Base-by-base conservation (phyloP, 805 yeast genomes). In the Pichia scutulata region DNA sequence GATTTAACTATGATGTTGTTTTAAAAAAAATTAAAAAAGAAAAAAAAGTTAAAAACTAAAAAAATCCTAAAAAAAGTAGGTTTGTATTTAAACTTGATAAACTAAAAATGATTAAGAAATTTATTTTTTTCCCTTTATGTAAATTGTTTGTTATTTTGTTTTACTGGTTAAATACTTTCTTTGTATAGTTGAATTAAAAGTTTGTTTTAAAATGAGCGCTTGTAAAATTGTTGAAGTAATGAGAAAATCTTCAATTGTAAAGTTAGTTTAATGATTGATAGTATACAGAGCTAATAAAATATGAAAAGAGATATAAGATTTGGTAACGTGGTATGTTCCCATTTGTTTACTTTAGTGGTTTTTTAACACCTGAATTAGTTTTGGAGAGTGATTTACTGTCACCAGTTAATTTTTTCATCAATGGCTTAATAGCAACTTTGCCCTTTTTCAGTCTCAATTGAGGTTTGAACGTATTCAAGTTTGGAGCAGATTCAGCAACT, bases 401-500 rank as follows among this genome's bases (percentile, higher is more conserved):
- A 18, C 18, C 25, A 2, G 60, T 60, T 39, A 60, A 49, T 28
- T 56, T 57, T 47, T 58, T 56, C 45, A 56, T 48, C 45, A 68
- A 46, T 4, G 68, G 68, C 47, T 60, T 66, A 25, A 62, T 60
- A 2, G 63, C 51, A 8, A 70, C 70, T 47, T 64, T 67, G 7
- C 69, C 62, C 49, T 63, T 64, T 37, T 59, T 61, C 26, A 66
- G 54, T 43, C 68, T 59, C 21, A 63, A 41, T 39, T 62, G 61
- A 9, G 71, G 69, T 49, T 61, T 66, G 36, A 62, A 47, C 7
- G 55, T 55, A 2, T 57, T 48, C 24, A 72, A 58, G 51, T 70
- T 66, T 41, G 80, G 73, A 50, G 88, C 78, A n/a, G 82, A 74
- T 68, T 86, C 92, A 30, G 86, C 80, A 26, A 77, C 75, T 21